Base-by-base conservation (phyloP, 331 rosid genomes). In the Saraca asoca region DNA sequence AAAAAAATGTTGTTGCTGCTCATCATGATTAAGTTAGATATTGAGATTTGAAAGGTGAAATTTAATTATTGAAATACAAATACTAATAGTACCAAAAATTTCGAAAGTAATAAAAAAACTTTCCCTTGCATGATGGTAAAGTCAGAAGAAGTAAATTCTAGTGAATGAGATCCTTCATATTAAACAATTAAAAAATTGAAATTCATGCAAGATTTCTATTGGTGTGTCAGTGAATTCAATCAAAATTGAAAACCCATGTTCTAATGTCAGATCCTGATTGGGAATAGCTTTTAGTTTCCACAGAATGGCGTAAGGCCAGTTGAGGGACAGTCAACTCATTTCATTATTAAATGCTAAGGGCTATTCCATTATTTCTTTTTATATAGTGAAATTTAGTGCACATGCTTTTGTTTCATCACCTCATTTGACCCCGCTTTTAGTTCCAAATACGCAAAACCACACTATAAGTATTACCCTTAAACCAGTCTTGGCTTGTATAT, bases 321-420 rank as follows among this genome's bases (percentile, higher is more conserved):
- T 73, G 76, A 70, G 72, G 49, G 19, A 37, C 75, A 58, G 43
- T 76, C 75, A 51, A 65, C 50, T 24, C 2, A 24, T 24, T 73
- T 59, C 46, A 39, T 39, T 39, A 5, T 39, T 39, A 24, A 24
- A 24, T 24, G 31, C 31, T 24, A 24, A 24, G 31, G 3, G 31
- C 31, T 24, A 24, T 24, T 68, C 71, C 63, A 79, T 79, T 77
- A 82, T 82, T 85, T 72, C 11, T 42, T 43, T 39, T 24, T 24
- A 24, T 24, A 24, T 15, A 66, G 64, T 49, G 20, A 77, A 74
- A 48, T 55, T 66, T 12, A 68, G 63, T 66, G 81, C 89, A 81
- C 89, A 83, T 88, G 89, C 75, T 59, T 9, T n/a, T 59, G 61
- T 70, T 75, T 63, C 87, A 56, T 82, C 78, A 63, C 67, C 37